phyloP scores from a whole-genome alignment of 805 yeast species.

The Yarrowia sp. region DNA sequence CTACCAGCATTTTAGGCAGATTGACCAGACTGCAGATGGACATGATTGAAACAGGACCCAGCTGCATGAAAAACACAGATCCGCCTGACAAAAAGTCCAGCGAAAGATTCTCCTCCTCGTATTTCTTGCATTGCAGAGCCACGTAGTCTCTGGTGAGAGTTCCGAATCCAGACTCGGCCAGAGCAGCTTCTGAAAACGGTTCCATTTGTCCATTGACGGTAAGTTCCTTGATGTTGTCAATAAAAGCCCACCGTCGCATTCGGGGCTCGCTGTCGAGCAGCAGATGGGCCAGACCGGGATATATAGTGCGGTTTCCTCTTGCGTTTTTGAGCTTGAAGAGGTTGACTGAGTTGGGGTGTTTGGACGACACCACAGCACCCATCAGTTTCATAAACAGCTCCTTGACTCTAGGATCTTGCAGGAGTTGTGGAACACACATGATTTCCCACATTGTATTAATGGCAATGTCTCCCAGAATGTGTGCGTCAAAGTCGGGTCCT shows the following conservation, averaged over 20 bases:
- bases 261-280: neutral
- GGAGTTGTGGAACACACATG: neutral
- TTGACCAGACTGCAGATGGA: neutral
- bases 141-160: neutral
- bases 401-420: neutral
- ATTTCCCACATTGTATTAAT: slow-evolving; percentile 22
- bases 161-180: neutral
- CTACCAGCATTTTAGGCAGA: neutral
- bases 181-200: slow-evolving; percentile 2
- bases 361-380: neutral
- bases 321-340: neutral
- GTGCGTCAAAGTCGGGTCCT: neutral
- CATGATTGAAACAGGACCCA: neutral
- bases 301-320: neutral
- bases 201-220: slow-evolving; percentile 1
- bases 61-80: slow-evolving; percentile 2
- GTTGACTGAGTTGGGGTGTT: neutral
- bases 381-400: neutral
- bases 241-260: slow-evolving; percentile 14
- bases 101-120: neutral
- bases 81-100: slow-evolving; percentile 12
- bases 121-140: neutral
- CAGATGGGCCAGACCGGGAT: slow-evolving; percentile 1
- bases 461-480: neutral
- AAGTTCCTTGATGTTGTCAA: neutral